phyloP scores from a whole-genome alignment of 768 basidiomycete genomes.

The Leccinum rimulosum region DNA sequence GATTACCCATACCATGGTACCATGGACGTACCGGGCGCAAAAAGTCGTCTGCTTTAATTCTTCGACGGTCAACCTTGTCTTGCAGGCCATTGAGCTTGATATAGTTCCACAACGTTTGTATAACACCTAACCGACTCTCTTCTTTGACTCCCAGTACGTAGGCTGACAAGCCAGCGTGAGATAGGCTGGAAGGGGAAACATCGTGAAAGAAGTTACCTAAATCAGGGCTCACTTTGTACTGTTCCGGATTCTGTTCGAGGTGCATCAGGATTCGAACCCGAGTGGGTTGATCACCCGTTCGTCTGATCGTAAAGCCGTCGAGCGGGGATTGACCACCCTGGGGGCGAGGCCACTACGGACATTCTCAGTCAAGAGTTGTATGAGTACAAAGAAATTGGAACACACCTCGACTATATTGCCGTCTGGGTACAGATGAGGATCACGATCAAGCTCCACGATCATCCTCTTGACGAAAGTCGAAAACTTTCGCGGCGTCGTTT shows the following conservation, averaged over 20 bases:
- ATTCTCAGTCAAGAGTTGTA: background rate
- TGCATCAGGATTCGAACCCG: constrained; percentile 83
- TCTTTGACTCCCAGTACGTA: constrained; percentile 77
- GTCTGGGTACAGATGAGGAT: constrained; percentile 76
- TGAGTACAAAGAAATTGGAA: background rate
- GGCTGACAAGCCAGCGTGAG: constrained; percentile 35
- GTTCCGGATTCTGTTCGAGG: constrained; percentile 83
- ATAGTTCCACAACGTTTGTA: constrained; percentile 89
- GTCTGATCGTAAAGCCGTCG: constrained; percentile 84
- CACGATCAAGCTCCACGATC: constrained; percentile 85
- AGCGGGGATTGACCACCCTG: constrained; percentile 56
- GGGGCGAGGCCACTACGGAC: constrained; percentile 58
- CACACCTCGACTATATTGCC: constrained; percentile 86
- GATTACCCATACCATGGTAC: background rate
- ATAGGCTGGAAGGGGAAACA: background rate
- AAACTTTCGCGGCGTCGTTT: constrained; percentile 67
- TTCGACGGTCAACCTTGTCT: constrained; percentile 74
- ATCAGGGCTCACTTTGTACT: constrained; percentile 76
- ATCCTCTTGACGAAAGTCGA: constrained; percentile 82
- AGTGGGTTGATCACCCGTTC: constrained; percentile 76
- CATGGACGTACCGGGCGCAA: constrained; percentile 54
- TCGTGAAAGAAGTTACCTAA: constrained; percentile 45
- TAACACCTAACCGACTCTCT: constrained; percentile 76
- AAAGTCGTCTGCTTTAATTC: constrained; percentile 67
- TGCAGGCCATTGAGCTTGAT: constrained; percentile 82